Percentiles rank a stretch among this genome's conserved stretches.
These are phyloP conservation scores for Talaromyces sp. DNA, from an alignment of 2,329 filamentous ascomycete genomes.

Conservation along the genomic window DNA sequence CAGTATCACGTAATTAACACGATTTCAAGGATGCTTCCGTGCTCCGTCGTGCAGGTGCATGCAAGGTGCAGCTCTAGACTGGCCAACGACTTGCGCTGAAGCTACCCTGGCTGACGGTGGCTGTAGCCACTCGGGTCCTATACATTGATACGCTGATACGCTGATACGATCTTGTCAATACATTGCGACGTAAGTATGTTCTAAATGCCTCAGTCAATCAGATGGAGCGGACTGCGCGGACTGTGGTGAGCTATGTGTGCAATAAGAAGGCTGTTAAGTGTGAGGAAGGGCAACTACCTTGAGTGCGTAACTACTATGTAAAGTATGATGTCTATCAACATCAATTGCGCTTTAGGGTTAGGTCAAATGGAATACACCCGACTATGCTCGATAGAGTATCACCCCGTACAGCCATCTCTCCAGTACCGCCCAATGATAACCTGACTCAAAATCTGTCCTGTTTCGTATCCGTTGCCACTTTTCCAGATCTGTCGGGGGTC, in stretches of 20 bases:
- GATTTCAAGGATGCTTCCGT: constrained; percentile 10
- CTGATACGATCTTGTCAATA: no score
- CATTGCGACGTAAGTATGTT: neutral
- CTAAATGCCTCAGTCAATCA: neutral
- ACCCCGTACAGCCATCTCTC: neutral
- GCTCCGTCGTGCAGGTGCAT: constrained; percentile 18
- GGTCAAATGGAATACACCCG: neutral
- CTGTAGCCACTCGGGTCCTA: constrained; percentile 1
- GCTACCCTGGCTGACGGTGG: constrained; percentile 8
- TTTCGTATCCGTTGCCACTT: constrained; percentile 7
- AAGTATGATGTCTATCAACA: neutral
- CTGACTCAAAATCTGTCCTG: neutral
- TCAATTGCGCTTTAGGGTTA: neutral
- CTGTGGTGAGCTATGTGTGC: neutral
- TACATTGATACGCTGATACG: neutral
- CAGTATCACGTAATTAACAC: neutral
- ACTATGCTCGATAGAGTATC: neutral
- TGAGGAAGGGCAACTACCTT: neutral
- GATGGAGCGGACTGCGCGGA: neutral
- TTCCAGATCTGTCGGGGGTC: neutral
- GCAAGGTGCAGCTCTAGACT: constrained; percentile 4
- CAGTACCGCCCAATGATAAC: neutral
- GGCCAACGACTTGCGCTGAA: constrained; percentile 2
- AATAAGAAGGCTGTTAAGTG: neutral
- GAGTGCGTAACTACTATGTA: no score